Percentiles rank a stretch among this genome's conserved stretches.
Evolutionary conservation across 352 stramenopile species (phyloP).

Genomic region (Achlya hypogyna): DNA sequence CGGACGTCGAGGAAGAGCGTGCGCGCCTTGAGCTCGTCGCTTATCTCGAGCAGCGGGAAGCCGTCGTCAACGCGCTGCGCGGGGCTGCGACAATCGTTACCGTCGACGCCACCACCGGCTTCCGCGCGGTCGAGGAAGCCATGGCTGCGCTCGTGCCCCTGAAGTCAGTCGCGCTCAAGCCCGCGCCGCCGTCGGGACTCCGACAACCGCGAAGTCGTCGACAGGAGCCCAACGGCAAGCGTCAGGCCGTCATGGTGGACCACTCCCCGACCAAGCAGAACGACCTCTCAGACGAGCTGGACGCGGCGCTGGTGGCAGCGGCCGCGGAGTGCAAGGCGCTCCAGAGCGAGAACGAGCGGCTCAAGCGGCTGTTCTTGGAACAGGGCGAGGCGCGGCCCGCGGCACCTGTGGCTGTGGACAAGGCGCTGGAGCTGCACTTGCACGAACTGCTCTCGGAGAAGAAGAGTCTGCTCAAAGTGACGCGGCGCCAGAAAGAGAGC

Average conservation of each 20-base stretch:
- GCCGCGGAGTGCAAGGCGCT: not conserved
- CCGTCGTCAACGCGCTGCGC: slow-evolving; percentile 64
- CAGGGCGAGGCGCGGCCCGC: not conserved
- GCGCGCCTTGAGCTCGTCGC: slow-evolving; percentile 53
- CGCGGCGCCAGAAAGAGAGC: slow-evolving; percentile 17
- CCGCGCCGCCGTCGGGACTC: too few species aligned
- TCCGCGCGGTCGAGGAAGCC: not conserved
- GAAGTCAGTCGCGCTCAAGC: not conserved
- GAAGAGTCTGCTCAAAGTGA: slow-evolving; percentile 12
- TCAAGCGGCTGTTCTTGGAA: slow-evolving; percentile 9
- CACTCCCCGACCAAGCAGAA: not conserved
- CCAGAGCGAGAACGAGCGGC: not conserved
- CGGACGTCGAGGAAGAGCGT: slow-evolving; percentile 70
- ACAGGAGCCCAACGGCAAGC: not conserved
- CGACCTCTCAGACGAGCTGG: not conserved
- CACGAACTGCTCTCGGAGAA: slow-evolving; percentile 7
- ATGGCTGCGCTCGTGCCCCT: not conserved
- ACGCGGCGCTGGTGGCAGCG: slow-evolving; percentile 22
- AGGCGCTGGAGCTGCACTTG: not conserved
- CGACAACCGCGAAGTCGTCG: too few species aligned
- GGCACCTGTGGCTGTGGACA: not conserved
- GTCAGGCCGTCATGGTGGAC: too few species aligned
- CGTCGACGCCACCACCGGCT: slow-evolving; percentile 32
- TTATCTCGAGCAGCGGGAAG: slow-evolving; percentile 78
- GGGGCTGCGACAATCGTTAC: slow-evolving; percentile 55